These are phyloP conservation scores for Pulveroboletus ravenelii DNA, from an alignment of 768 basidiomycete genomes.

Conservation along the genomic window DNA sequence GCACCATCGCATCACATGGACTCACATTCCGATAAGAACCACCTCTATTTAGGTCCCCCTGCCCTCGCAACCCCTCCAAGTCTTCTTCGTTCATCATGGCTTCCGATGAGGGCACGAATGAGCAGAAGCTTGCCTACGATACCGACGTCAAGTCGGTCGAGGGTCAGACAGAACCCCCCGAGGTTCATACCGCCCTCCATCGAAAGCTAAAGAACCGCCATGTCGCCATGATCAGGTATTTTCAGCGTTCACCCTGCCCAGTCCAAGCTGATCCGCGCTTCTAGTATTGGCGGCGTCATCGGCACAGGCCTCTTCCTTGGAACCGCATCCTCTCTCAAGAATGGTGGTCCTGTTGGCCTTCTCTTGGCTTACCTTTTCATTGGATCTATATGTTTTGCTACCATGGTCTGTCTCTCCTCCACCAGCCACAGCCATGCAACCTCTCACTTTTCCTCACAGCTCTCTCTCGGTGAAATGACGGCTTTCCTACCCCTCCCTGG, in stretches of 20 bases:
- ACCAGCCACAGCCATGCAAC: background rate
- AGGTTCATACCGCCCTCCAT: slow-evolving; percentile 10
- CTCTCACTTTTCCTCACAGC: slow-evolving; percentile 11
- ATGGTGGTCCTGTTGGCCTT: slow-evolving; percentile 46
- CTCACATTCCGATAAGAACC: background rate
- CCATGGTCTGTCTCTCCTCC: slow-evolving; percentile 28
- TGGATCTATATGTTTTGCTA: slow-evolving; percentile 35
- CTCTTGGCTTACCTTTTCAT: slow-evolving; percentile 39
- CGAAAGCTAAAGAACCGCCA: slow-evolving; percentile 33
- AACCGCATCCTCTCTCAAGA: slow-evolving; percentile 31
- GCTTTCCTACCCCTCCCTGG: slow-evolving; percentile 42
- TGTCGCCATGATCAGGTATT: slow-evolving; percentile 34
- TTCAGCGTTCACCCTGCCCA: background rate
- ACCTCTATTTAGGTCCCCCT: background rate
- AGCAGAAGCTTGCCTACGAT: slow-evolving; percentile 1
- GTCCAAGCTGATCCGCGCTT: background rate
- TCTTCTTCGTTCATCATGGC: slow-evolving; percentile 5
- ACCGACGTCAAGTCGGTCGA: slow-evolving; percentile 8
- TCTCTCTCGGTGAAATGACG: slow-evolving; percentile 43
- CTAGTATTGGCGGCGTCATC: slow-evolving; percentile 36
- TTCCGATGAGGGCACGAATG: background rate
- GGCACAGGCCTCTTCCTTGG: slow-evolving; percentile 39
- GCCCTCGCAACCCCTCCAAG: background rate
- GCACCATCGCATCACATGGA: background rate
- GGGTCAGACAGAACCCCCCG: background rate